phyloP scores from a whole-genome alignment of 2,329 filamentous ascomycete genomes.

The Xylaria sp. region DNA sequence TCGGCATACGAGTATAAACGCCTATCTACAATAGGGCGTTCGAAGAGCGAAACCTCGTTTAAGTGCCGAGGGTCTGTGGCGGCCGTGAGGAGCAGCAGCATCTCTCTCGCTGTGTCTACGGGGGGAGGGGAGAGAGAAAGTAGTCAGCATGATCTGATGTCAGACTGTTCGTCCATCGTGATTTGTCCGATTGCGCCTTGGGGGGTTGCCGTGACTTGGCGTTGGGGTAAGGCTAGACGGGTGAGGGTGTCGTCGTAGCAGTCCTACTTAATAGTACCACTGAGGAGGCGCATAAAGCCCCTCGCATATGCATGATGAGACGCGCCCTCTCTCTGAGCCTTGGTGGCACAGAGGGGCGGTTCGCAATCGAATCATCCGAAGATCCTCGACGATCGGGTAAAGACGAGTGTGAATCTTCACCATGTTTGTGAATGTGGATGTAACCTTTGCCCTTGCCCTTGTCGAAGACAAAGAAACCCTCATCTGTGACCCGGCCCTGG shows the following conservation, averaged over 20 bases:
- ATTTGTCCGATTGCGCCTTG: neutral
- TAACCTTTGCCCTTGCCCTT: too few species aligned
- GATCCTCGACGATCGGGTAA: neutral
- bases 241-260: neutral
- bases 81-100: too few species aligned
- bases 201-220: neutral
- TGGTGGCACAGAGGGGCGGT: neutral
- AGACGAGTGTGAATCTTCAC: neutral
- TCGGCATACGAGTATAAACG: too few species aligned
- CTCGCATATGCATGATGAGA: neutral
- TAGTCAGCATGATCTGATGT: neutral
- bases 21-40: too few species aligned
- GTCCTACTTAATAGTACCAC: too few species aligned
- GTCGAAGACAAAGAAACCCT: too few species aligned
- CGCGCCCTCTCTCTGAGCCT: neutral
- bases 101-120: too few species aligned
- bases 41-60: too few species aligned
- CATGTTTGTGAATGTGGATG: too few species aligned
- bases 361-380: neutral
- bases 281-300: neutral
- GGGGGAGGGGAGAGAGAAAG: neutral
- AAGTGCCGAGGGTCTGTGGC: too few species aligned
- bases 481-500: too few species aligned
- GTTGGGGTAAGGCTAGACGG: neutral
- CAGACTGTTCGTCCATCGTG: neutral